Evolutionary conservation across 306 rosid species (phyloP), one percentile per base, ranked within the genome.

Genomic region (Cicer chorassanicum): DNA sequence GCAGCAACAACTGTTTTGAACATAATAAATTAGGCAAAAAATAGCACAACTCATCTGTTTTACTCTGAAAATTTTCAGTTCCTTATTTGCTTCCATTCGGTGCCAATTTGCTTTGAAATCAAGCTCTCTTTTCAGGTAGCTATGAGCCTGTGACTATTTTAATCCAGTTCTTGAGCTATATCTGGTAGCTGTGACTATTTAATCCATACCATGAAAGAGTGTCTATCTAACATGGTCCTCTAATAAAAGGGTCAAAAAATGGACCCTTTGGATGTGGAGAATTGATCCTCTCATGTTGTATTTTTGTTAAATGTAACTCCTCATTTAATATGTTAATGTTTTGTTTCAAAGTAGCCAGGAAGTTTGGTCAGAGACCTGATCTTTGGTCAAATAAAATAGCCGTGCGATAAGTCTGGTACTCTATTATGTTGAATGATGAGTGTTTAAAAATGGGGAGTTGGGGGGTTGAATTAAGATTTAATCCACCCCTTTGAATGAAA

Each of bases 21-120:
- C 77, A 43, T 72, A 24, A 29, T 72, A 24, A 29, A 24, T 14
- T 72, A 56, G 34, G 55, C 36, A 4, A 34, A 29, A 59, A 29
- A 29, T 59, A 7, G 12, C 65, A 24, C 41, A 2, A 6, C 6
- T 24, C 42, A 24, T 11, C 41, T 54, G 57, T 51, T 34, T 36
- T 21, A 12, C 19, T 12, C 42, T 7, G 56, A 10, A 67, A 45
- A 1, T 45, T 45, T 13, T 10, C 12, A 65, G 19, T 65, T 65
- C 34, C 53, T 14, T 10, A 16, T 11, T 18, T 15, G 34, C 49
- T 15, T 14, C 66, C 44, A 16, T 19, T 10, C 5, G 34, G 49
- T 15, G 42, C 44, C 44, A 13, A 34, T 60, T 60, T 13, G 46
- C 63, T 7, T 61, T 61, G 46, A 61, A 38, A 61, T 18, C 68